These are phyloP conservation scores for Ophiocordyceps camponoti-leonardi DNA, from an alignment of 2,329 filamentous ascomycete genomes.

Conservation along the genomic window DNA sequence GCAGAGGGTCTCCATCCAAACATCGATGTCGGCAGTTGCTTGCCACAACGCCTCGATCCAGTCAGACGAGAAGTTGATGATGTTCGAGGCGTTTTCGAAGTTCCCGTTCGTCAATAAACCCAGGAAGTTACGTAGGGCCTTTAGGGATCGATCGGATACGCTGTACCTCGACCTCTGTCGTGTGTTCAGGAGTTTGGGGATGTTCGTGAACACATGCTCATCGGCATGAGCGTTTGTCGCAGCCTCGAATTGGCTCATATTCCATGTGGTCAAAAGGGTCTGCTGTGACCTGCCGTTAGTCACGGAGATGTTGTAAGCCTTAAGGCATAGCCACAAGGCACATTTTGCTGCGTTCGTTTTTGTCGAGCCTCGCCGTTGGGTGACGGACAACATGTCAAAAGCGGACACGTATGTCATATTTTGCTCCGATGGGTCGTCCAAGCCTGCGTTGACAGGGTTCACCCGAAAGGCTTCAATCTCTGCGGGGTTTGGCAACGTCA, in stretches of 20 bases:
- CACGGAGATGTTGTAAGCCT: constrained; percentile 12
- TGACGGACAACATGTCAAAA: constrained; percentile 17
- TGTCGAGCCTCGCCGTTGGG: constrained; percentile 6
- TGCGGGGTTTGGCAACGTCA: constrained; percentile 6
- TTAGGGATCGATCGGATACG: constrained; percentile 14
- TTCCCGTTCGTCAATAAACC: constrained; percentile 13
- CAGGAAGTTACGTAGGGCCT: constrained; percentile 14
- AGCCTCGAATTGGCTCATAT: constrained; percentile 10
- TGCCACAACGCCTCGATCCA: no score
- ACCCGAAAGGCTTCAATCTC: constrained; percentile 14
- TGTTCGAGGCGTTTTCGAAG: constrained; percentile 10
- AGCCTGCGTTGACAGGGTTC: constrained; percentile 6
- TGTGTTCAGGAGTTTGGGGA: constrained; percentile 12
- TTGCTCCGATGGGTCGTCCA: constrained; percentile 3
- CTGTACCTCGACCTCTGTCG: constrained; percentile 11
- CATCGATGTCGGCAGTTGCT: no score
- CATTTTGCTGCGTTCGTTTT: constrained; percentile 12
- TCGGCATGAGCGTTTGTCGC: constrained; percentile 9
- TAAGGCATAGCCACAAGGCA: constrained; percentile 19
- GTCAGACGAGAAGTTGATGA: constrained; percentile 4
- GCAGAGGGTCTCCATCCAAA: no score
- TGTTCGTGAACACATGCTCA: constrained; percentile 15
- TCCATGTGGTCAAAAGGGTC: constrained; percentile 10
- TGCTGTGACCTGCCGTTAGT: constrained; percentile 12
- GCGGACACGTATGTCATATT: constrained; percentile 14